phyloP scores from a whole-genome alignment of 306 rosid genomes.

The Cajanus cajan region DNA sequence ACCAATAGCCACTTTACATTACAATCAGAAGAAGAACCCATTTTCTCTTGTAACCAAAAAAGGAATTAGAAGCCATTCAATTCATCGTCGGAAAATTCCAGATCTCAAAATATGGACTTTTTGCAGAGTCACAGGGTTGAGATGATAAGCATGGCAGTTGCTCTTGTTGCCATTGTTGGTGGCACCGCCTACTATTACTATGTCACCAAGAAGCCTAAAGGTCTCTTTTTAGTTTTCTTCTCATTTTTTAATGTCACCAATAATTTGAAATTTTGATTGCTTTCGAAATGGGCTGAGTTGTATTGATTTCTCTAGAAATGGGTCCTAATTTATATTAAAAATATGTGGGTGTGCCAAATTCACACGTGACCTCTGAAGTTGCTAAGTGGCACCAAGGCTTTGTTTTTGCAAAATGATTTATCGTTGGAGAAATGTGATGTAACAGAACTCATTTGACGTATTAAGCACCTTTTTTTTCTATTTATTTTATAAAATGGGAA shows the following conservation, averaged over 20 bases:
- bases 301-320: neutral
- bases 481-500: neutral
- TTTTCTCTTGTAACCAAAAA: neutral
- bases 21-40: neutral
- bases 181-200: slow-evolving; percentile 62
- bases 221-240: neutral
- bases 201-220: slow-evolving; percentile 57
- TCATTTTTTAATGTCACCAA: neutral
- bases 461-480: neutral
- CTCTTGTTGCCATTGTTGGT: slow-evolving; percentile 52
- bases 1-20: neutral
- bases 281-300: neutral
- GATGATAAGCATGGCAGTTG: slow-evolving; percentile 49
- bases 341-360: neutral
- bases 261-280: neutral
- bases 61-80: neutral
- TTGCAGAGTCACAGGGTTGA: slow-evolving; percentile 46
- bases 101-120: slow-evolving; percentile 36
- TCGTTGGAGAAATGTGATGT: too few species aligned
- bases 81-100: neutral
- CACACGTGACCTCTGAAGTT: neutral
- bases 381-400: neutral
- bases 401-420: neutral
- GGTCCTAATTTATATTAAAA: neutral
- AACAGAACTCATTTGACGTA: too few species aligned